Percentiles rank a stretch among this genome's conserved stretches.
Evolutionary conservation across 371 early-diverging fungal genomes (phyloP).

Genomic region (Mortierella polycephala): DNA sequence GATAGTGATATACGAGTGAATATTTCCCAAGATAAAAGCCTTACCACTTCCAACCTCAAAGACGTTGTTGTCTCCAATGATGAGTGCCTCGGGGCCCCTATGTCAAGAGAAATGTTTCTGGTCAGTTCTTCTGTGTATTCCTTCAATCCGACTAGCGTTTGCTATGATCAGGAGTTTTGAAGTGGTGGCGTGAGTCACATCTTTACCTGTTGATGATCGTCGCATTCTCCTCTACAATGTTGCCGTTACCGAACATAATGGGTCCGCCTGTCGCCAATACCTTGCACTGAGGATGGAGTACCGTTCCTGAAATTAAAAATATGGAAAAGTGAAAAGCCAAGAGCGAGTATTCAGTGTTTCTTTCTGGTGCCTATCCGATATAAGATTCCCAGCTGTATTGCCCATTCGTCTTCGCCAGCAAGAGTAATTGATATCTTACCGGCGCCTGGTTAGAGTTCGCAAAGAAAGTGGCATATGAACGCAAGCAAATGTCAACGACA

Average conservation of each 20-base stretch:
- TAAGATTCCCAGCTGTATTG: too few relatives aligned
- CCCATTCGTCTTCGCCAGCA: background rate
- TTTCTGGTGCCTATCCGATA: background rate
- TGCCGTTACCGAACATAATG: conserved; percentile 78
- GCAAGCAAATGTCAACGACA: too few relatives aligned
- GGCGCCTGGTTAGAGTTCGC: too few relatives aligned
- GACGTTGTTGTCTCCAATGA: conserved; percentile 81
- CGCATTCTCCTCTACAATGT: conserved; percentile 82
- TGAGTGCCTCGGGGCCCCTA: conserved; percentile 58
- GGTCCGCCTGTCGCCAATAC: conserved; percentile 78
- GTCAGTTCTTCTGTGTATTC: background rate
- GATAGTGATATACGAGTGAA: too few relatives aligned
- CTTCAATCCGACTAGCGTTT: background rate
- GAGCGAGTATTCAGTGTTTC: background rate
- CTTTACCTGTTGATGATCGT: conserved; percentile 79
- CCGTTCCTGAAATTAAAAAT: conserved; percentile 60
- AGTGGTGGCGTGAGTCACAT: too few relatives aligned
- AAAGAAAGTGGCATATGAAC: too few relatives aligned
- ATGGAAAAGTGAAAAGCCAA: background rate
- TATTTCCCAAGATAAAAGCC: too few relatives aligned
- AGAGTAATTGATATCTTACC: conserved; percentile 5
- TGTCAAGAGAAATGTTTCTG: background rate
- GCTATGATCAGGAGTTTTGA: background rate
- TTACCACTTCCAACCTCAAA: conserved; percentile 82
- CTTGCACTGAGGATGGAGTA: conserved; percentile 80